Percentiles rank a stretch among this genome's conserved stretches.
These are phyloP conservation scores for Oemleria cerasiformis DNA, from an alignment of 306 rosid species.

Conservation along the genomic window DNA sequence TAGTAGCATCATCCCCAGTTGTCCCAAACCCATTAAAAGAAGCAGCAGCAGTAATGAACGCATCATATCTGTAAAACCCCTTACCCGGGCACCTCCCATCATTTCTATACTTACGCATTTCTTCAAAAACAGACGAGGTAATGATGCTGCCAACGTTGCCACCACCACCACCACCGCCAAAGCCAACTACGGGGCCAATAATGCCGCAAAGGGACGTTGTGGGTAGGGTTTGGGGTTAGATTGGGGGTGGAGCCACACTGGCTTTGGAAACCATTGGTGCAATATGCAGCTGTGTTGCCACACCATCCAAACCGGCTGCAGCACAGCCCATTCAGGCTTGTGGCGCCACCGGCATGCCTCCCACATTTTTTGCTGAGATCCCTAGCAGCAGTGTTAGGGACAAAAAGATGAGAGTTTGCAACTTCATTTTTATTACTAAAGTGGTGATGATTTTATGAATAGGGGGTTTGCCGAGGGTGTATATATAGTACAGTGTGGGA, in stretches of 20 bases:
- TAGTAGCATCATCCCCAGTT: slow-evolving; percentile 29
- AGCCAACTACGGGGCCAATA: too few relatives aligned
- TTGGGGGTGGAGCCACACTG: slow-evolving; percentile 19
- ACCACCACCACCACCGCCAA: not conserved
- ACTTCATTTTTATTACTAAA: not conserved
- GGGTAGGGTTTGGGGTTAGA: not conserved
- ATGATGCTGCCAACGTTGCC: slow-evolving; percentile 29
- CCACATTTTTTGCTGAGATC: slow-evolving; percentile 28
- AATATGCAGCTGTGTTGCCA: slow-evolving; percentile 16
- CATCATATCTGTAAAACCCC: slow-evolving; percentile 57
- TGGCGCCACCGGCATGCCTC: slow-evolving; percentile 17
- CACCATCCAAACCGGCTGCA: slow-evolving; percentile 32
- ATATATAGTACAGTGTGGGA: too few relatives aligned
- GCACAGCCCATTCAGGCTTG: slow-evolving; percentile 18
- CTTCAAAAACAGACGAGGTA: slow-evolving; percentile 31
- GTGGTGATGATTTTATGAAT: not conserved
- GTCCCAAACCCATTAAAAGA: slow-evolving; percentile 42
- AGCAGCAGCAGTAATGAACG: slow-evolving; percentile 51
- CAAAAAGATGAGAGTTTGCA: not conserved
- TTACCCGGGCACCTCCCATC: slow-evolving; percentile 27
- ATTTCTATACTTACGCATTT: slow-evolving; percentile 43
- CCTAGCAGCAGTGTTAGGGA: slow-evolving; percentile 5
- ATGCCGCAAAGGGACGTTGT: too few relatives aligned
- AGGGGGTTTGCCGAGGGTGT: too few relatives aligned
- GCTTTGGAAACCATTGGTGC: slow-evolving; percentile 13